Evolutionary conservation across 306 rosid genomes (phyloP).

Genomic region (Vigna unguiculata): DNA sequence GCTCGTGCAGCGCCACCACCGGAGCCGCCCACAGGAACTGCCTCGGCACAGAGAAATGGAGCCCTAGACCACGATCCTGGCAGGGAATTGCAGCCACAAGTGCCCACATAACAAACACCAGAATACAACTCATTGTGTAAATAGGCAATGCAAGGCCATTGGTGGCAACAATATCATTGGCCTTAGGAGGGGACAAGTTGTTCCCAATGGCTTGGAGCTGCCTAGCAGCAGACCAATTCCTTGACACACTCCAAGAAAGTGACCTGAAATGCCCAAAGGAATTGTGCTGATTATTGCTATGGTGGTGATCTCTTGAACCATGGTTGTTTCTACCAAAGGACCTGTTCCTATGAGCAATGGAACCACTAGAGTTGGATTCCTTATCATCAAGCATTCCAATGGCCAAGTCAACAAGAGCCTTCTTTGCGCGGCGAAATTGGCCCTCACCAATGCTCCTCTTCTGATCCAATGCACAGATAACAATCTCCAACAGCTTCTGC

Average conservation of each 20-base stretch:
- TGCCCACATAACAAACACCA: slow-evolving; percentile 85
- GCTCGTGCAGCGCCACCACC: slow-evolving; percentile 67
- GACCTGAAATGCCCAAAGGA: slow-evolving; percentile 72
- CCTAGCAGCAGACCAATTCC: slow-evolving; percentile 89
- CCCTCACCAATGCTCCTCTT: slow-evolving; percentile 73
- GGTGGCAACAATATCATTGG: slow-evolving; percentile 63
- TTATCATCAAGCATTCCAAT: slow-evolving; percentile 87
- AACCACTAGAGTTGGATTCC: slow-evolving; percentile 60
- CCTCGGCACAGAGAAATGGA: slow-evolving; percentile 66
- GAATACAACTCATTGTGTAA: slow-evolving; percentile 64
- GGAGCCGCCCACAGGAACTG: slow-evolving; percentile 75
- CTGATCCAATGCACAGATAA: slow-evolving; percentile 64
- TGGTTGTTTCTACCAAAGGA: slow-evolving; percentile 76
- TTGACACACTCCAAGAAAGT: slow-evolving; percentile 92
- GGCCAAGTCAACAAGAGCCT: slow-evolving; percentile 80
- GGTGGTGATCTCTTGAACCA: slow-evolving; percentile 32
- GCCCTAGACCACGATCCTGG: slow-evolving; percentile 87
- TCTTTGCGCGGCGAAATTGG: slow-evolving; percentile 90
- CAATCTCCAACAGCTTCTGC: slow-evolving; percentile 81
- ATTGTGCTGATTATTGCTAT: background rate
- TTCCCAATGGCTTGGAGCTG: slow-evolving; percentile 87
- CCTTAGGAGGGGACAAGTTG: slow-evolving; percentile 68
- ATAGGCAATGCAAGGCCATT: slow-evolving; percentile 68
- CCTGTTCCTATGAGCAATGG: slow-evolving; percentile 69
- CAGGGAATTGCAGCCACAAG: slow-evolving; percentile 97